Evolutionary conservation across 306 rosid species (phyloP), one percentile per base, ranked within the genome.

Genomic region (Sicyos edulis): DNA sequence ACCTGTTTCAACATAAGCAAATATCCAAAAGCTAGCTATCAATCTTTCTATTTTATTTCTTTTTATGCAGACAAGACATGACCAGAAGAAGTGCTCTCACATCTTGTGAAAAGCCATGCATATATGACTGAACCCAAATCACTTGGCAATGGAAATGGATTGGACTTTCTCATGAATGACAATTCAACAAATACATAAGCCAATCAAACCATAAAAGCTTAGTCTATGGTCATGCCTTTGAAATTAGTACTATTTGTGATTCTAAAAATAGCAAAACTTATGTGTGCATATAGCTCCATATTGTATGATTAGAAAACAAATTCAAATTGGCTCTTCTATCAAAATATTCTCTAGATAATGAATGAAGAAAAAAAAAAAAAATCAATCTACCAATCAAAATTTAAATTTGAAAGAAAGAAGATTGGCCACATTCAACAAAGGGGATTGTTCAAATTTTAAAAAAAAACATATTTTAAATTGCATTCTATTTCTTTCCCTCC

Each of bases 51-150:
- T 19, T 66, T 45, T 45, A 1, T 66, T 44, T 21, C 54, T 42
- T 65, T 65, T 65, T 42, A 40, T 65, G 71, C 9, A 45, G 71
- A 45, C 37, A 21, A 44, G 71, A 45, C 71, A 20, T 10, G 10
- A 66, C 71, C 45, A 66, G 71, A 7, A 40, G 51, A 34, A 44
- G 71, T 66, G 47, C 37, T 45, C 55, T 64, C 53, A 42, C n/a
- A 40, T 64, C 53, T 19, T 64, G 22, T n/a, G 29, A 64, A 19
- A 64, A 64, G 26, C 52, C 51, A 17, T 22, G 3, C 4, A 34
- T n/a, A 15, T 34, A 37, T 62, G 51, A 10, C 52, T 64, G 15
- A 61, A 34, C 49, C 67, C 67, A 63, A 62, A 34, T 34, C 68
- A 16, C 50, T 62, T 16, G 1, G 69, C 67, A 60, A 59, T 61